Evolutionary conservation across 2,329 filamentous ascomycete genomes (phyloP).

Genomic region (Gnomoniopsis smithogilvyi): DNA sequence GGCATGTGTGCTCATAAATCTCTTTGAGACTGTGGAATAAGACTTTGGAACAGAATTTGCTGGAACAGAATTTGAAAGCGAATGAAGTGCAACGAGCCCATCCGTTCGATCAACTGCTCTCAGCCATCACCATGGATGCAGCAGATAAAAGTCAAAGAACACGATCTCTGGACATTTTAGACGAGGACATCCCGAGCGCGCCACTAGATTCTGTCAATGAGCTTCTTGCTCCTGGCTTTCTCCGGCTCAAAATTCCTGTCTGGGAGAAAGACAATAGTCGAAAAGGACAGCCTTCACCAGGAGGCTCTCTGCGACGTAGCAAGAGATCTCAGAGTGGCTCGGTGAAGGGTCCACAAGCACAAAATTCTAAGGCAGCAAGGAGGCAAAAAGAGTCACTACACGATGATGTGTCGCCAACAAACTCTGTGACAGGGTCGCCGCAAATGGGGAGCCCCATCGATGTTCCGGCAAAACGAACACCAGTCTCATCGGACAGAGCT

Average conservation of each 20-base stretch:
- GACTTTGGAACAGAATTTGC: not conserved
- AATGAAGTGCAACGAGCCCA: not conserved
- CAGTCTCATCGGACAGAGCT: not conserved
- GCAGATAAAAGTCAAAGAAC: not conserved
- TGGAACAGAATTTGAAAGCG: not conserved
- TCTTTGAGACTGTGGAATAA: not conserved
- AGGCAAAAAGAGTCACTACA: not conserved
- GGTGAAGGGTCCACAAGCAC: not conserved
- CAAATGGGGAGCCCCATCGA: not conserved
- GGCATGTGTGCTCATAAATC: not conserved
- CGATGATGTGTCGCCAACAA: slow-evolving; percentile 3
- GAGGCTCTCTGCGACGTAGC: not conserved
- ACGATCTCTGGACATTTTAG: not conserved
- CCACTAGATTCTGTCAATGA: not conserved
- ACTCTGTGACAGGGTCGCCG: not conserved
- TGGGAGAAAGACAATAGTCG: not conserved
- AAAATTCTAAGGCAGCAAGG: not conserved
- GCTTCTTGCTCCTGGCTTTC: not conserved
- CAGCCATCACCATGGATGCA: not conserved
- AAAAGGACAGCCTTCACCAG: not conserved
- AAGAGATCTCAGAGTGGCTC: not conserved
- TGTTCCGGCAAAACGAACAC: not conserved
- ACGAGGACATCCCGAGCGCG: not conserved
- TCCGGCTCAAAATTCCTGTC: slow-evolving; percentile 3
- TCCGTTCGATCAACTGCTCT: too few relatives aligned